phyloP scores from a whole-genome alignment of 495 filamentous ascomycete species.

The Penicillium flavigenum region DNA sequence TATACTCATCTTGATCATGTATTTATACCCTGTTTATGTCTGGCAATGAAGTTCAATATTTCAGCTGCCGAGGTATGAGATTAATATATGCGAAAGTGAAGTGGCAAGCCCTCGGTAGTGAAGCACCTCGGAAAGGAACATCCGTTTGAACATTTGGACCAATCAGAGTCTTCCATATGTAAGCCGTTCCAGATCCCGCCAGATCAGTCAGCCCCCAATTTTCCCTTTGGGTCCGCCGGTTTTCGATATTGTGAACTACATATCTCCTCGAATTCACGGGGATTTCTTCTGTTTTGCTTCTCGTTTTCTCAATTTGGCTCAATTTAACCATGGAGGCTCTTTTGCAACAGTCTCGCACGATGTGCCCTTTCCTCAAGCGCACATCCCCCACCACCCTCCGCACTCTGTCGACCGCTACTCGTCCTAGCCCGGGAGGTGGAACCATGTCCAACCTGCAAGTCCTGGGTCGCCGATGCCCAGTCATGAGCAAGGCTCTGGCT shows the following conservation, averaged over 20 bases:
- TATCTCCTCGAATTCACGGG: background rate
- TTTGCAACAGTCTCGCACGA: slow-evolving; percentile 85
- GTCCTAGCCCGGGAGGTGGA: slow-evolving; percentile 74
- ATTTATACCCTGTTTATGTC: no score
- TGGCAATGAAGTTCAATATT: no score
- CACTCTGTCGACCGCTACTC: slow-evolving; percentile 78
- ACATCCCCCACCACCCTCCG: slow-evolving; percentile 86
- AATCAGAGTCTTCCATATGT: slow-evolving; percentile 9
- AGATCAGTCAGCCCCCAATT: slow-evolving; percentile 17
- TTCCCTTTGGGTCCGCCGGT: slow-evolving; percentile 7
- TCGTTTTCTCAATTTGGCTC: slow-evolving; percentile 6
- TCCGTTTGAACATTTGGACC: slow-evolving; percentile 1
- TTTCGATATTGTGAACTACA: background rate
- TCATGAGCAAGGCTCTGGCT: slow-evolving; percentile 97
- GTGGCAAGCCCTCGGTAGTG: background rate
- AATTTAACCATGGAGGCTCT: slow-evolving; percentile 76
- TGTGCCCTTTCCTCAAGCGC: slow-evolving; percentile 97
- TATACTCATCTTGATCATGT: no score
- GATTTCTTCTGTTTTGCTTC: background rate
- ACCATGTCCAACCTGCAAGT: slow-evolving; percentile 97
- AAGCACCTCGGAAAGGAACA: slow-evolving; percentile 4
- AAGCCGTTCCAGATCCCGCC: slow-evolving; percentile 3
- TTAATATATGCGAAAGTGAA: no score
- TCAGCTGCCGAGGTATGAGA: no score
- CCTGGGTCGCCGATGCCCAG: slow-evolving; percentile 89